A percentile compares a stretch with the other conserved stretches of the same genome.
Conservation (phyloP, 139 green algal species). For the Closterium sp. region DNA sequence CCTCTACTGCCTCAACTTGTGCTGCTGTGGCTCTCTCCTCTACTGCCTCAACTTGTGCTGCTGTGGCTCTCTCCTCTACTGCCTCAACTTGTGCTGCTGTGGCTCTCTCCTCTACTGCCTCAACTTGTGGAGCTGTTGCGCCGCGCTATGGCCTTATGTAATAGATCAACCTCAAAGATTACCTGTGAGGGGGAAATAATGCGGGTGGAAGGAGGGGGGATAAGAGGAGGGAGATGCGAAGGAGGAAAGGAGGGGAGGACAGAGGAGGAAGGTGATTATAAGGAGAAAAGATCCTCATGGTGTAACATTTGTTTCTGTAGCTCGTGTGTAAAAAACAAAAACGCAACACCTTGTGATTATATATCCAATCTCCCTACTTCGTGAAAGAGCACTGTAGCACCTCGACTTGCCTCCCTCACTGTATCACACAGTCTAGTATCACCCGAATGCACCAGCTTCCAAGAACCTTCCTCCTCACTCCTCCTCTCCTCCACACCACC, state of each 20-base stretch:
- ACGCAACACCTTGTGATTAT: background rate
- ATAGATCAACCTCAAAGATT: slow-evolving; percentile 90
- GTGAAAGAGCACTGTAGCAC: slow-evolving; percentile 87
- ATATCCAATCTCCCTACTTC: slow-evolving; percentile 66
- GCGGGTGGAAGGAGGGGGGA: background rate
- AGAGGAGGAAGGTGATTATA: background rate
- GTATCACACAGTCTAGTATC: slow-evolving; percentile 80
- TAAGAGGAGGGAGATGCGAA: background rate
- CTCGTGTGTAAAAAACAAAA: slow-evolving; percentile 4
- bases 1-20: too few relatives aligned
- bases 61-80: slow-evolving; percentile 65
- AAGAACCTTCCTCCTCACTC: background rate
- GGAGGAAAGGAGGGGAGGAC: background rate
- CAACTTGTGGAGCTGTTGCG: slow-evolving; percentile 80
- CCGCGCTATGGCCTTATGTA: slow-evolving; percentile 81
- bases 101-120: slow-evolving; percentile 77
- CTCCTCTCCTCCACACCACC: too few relatives aligned
- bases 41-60: too few relatives aligned
- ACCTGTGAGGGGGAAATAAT: slow-evolving; percentile 49
- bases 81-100: too few relatives aligned
- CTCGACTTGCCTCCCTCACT: slow-evolving; percentile 72
- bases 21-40: too few relatives aligned
- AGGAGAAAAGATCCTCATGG: too few relatives aligned
- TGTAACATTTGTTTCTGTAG: too few relatives aligned
- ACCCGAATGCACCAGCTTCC: slow-evolving; percentile 78